Conservation (phyloP, 139 green algal species). For the Ulvella scutata region DNA sequence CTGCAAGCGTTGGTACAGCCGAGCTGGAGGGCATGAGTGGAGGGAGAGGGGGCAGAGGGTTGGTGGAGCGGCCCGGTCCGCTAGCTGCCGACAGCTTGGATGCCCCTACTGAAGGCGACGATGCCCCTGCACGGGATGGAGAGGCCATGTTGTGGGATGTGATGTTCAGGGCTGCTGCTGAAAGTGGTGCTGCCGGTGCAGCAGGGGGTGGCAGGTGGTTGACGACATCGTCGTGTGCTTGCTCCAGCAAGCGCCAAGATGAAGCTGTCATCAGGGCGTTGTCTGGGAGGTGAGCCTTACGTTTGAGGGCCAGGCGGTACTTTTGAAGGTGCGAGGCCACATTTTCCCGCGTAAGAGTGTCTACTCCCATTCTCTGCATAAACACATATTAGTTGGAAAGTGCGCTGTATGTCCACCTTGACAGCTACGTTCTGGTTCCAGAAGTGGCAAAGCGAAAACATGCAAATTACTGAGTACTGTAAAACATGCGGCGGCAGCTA, state of each 20-base stretch:
- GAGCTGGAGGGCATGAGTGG: neutral
- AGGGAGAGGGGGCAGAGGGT: neutral
- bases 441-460: too few relatives aligned
- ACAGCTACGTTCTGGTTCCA: too few relatives aligned
- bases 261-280: conserved; percentile 9
- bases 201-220: neutral
- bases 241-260: neutral
- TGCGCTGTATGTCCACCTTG: too few relatives aligned
- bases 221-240: neutral
- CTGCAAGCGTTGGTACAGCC: neutral
- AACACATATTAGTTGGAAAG: neutral
- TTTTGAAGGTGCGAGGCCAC: conserved; percentile 93
- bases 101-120: neutral
- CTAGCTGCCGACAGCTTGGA: neutral
- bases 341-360: conserved; percentile 50
- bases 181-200: neutral
- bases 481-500: too few relatives aligned
- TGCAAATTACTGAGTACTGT: too few relatives aligned
- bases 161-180: neutral
- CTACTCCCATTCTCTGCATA: neutral
- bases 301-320: conserved; percentile 86
- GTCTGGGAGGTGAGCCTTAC: conserved; percentile 7
- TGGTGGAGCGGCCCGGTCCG: neutral
- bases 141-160: too few relatives aligned
- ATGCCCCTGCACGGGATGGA: neutral